Percentiles rank a stretch among this genome's conserved stretches.
Conservation (phyloP, 129 eudicot species). For the Flaveria brownii region DNA sequence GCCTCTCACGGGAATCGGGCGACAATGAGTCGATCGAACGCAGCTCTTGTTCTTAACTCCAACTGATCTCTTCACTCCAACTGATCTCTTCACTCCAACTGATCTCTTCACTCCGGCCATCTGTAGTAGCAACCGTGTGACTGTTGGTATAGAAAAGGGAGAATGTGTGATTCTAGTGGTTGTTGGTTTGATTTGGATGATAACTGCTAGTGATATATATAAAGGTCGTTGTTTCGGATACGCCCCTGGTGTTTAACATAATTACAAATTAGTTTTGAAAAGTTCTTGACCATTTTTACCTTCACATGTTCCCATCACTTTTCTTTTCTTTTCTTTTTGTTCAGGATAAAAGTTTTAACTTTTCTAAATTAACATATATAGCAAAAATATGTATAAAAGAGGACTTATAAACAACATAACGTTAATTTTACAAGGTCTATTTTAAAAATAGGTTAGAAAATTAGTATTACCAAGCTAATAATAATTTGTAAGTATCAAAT, state of each 20-base stretch:
- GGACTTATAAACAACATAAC: no score
- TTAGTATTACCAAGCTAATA: no score
- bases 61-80: no score
- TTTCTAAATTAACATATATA: no score
- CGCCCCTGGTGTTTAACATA: not conserved
- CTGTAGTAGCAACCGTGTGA: not conserved
- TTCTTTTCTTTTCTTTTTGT: not conserved
- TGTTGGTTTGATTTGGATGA: not conserved
- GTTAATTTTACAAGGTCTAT: no score
- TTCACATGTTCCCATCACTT: not conserved
- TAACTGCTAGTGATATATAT: not conserved
- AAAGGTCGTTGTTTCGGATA: not conserved
- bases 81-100: not conserved
- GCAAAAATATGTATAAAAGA: no score
- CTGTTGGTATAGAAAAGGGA: no score
- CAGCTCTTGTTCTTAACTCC: not conserved
- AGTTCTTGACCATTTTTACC: not conserved
- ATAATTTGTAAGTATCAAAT: no score
- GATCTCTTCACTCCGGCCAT: not conserved
- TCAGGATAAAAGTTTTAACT: no score
- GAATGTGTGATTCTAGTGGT: not conserved
- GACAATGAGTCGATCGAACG: not conserved
- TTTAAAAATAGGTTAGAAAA: no score
- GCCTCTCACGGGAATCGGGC: not conserved
- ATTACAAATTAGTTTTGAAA: not conserved